Evolutionary conservation across 106 monocot genomes (phyloP), one percentile per base, ranked within the genome.

Genomic region (Phalaenopsis aphrodite): DNA sequence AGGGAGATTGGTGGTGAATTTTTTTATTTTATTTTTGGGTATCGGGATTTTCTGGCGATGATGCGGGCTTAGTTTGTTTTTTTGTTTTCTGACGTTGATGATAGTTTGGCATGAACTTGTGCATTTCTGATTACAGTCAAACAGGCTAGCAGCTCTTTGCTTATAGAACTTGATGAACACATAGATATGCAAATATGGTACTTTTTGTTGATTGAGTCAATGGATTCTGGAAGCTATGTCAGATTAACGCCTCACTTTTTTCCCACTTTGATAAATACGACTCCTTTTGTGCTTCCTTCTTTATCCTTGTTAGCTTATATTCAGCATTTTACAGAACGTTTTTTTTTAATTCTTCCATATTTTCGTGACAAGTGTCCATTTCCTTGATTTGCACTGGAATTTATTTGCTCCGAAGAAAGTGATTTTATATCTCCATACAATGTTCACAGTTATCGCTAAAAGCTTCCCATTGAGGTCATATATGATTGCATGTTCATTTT

Each of bases 241-340:
- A 74, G 61, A 57, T 30, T 37, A 67, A 67, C 30, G 10, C 42
- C 12, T 41, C 12, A 36, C 1, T 1, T 14, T 72, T 4, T 72
- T 74, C 2, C 30, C 71, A 16, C 71, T 38, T 71, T 10, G 71
- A 38, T 71, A 74, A 41, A 74, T 42, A 43, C 18, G 74, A 45
- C n/a, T 74, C 41, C 18, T 74, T 45, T 21, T 39, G 43, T 42
- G 74, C 74, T 74, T 74, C 41, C 45, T 74, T 74, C 15, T 45
- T 42, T 42, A 73, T 45, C 38, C 69, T 41, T 69, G 14, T 74
- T 45, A 74, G 43, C 17, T 7, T 74, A 21, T 45, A 12, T 69
- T 39, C 4, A n/a, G 15, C 69, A 11, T 69, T 38, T 39, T 69
- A 39, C n/a, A 69, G 69, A 69, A 39, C 39, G 37, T 68, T 68